Evolutionary conservation across 106 monocot genomes (phyloP).

Genomic region (Dendrobium chrysotoxum): DNA sequence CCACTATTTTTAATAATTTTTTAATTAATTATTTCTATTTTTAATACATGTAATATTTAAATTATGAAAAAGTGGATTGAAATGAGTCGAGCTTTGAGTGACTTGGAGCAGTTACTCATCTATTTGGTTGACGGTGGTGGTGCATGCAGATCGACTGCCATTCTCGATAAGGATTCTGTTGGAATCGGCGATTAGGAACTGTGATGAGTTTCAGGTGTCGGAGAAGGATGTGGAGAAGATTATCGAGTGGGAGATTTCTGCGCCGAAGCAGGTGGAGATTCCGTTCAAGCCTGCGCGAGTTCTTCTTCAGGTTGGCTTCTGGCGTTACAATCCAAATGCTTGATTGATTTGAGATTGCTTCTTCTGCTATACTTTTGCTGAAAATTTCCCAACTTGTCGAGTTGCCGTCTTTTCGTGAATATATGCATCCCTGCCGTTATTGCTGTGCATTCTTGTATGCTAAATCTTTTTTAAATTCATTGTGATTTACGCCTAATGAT

Average conservation of each 20-base stretch:
- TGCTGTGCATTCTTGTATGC: not conserved
- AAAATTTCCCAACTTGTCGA: not conserved
- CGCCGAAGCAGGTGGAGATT: conserved; percentile 82
- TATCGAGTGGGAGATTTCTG: conserved; percentile 82
- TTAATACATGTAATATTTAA: too few species aligned
- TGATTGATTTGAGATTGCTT: not conserved
- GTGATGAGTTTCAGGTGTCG: conserved; percentile 88
- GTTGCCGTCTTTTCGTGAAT: not conserved
- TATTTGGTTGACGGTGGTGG: conserved; percentile 2
- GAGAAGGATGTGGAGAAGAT: conserved; percentile 84
- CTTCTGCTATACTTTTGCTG: not conserved
- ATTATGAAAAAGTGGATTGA: too few species aligned
- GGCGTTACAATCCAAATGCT: not conserved
- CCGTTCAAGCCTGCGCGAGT: conserved; percentile 94
- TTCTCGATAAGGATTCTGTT: conserved; percentile 82
- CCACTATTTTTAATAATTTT: not conserved
- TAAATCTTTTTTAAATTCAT: not conserved
- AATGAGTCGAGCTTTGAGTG: too few species aligned
- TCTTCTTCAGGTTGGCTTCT: conserved; percentile 66
- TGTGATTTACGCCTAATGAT: not conserved
- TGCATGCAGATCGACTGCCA: conserved; percentile 60
- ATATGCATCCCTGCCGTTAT: not conserved
- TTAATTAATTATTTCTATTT: not conserved
- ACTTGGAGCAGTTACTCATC: not conserved
- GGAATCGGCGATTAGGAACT: conserved; percentile 87